Evolutionary conservation across 192 early-diverging fungal species (phyloP), one percentile per base, ranked within the genome.

Genomic region (Rhizoclosmatium globosum): DNA sequence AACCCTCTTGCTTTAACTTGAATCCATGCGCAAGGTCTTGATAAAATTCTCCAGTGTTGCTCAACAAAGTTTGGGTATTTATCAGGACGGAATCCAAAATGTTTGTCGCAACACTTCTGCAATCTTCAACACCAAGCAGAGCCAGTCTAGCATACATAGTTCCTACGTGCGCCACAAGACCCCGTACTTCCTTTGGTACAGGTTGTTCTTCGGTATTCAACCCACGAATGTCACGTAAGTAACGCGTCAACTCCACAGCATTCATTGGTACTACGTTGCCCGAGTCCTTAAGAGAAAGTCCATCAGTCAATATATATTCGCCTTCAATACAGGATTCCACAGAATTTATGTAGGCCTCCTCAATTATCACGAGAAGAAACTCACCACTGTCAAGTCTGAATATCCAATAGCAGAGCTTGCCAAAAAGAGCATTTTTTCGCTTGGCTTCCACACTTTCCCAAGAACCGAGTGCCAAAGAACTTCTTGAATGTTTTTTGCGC

Each of bases 191-290:
- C 17, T 13, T 7, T 7, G 50, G 50, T 7, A 53, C 6, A 0
- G 17, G 50, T 13, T 13, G 50, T 53, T 17, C 50, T 31, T 53
- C 9, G 50, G 17, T 53, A 53, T 13, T 53, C 9, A 53, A 53
- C 50, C 50, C 17, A 21, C 60, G 60, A 62, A 62, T 62, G 23
- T 62, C 60, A 6, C 60, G 19, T 39, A 62, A 62, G 23, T 62
- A 62, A 7, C 21, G 7, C 60, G 60, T 62, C 23, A 62, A 7
- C 7, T 62, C 15, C 15, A 19, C 60, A 39, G 60, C 9, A 23
- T 39, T 23, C 60, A 62, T 62, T 13, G 50, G 50, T 53, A n/a
- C 9, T 56, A 56, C 53, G 9, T 56, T 56, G 11, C 53, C 53
- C 53, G 19, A 56, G 11, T n/a, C 9, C 53, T n/a, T 56, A n/a